These are phyloP conservation scores for Climacium dendroides DNA, from an alignment of 225 moss, liverwort and hornwort species.

Conservation along the genomic window DNA sequence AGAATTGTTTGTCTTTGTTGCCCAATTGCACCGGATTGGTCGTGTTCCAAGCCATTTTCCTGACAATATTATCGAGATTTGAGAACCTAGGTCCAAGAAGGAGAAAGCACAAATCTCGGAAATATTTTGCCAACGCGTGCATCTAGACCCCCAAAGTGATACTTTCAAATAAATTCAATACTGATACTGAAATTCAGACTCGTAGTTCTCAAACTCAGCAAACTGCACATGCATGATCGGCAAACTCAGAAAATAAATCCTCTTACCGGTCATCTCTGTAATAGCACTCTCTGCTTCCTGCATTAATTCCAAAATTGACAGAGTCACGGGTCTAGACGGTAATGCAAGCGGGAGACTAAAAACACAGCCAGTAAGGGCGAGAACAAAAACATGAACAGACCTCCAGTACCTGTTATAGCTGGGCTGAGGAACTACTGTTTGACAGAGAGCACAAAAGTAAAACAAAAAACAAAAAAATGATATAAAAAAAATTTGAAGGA, in stretches of 20 bases:
- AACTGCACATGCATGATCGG: neutral
- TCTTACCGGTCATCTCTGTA: conserved; percentile 90
- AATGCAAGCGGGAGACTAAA: neutral
- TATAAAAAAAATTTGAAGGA: neutral
- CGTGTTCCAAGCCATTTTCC: conserved; percentile 98
- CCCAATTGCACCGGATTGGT: conserved; percentile 99
- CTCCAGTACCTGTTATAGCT: neutral
- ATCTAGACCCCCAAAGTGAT: neutral
- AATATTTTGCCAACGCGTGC: neutral
- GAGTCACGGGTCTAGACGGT: neutral
- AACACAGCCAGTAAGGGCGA: neutral
- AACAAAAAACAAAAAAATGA: neutral
- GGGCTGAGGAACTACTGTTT: neutral
- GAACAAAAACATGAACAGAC: neutral
- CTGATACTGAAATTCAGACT: neutral
- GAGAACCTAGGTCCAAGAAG: neutral
- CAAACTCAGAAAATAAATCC: neutral
- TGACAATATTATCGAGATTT: conserved; percentile 10
- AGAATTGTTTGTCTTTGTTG: conserved; percentile 84
- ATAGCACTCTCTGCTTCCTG: conserved; percentile 99
- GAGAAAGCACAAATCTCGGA: neutral
- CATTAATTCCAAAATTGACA: neutral
- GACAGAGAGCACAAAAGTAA: neutral
- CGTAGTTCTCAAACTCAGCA: neutral
- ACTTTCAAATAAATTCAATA: neutral